Conservation (phyloP, 176 grass and related monocot genomes). For the Elymus sibiricus region DNA sequence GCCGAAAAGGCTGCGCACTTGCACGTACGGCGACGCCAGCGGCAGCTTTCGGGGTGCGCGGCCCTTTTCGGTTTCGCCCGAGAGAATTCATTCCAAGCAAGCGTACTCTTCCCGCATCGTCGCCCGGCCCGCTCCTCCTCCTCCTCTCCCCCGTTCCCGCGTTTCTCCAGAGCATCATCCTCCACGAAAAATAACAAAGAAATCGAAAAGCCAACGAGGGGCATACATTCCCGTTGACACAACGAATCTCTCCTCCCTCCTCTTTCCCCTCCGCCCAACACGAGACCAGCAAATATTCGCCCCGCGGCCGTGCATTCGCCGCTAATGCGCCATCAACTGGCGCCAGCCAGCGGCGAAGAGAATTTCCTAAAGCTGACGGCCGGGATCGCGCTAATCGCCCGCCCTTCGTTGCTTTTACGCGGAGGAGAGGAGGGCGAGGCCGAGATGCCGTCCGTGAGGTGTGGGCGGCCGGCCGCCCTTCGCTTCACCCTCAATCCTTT, state of each 20-base stretch:
- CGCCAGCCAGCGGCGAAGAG: not conserved
- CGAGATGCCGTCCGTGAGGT: conserved; percentile 55
- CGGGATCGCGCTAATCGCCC: conserved; percentile 6
- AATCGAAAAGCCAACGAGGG: conserved; percentile 3
- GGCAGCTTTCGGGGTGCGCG: conserved; percentile 7
- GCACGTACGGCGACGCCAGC: conserved; percentile 7
- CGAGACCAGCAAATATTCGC: conserved; percentile 32
- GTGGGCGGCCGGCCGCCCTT: conserved; percentile 33
- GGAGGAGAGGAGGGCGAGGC: not conserved
- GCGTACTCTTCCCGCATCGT: conserved; percentile 52
- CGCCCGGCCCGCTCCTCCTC: not conserved
- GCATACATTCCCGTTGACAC: conserved; percentile 55
- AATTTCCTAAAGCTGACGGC: conserved; percentile 11
- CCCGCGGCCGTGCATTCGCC: conserved; percentile 6
- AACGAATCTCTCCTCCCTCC: conserved; percentile 49
- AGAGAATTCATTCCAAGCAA: conserved; percentile 35
- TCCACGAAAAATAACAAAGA: not conserved
- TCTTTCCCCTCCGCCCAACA: conserved; percentile 1
- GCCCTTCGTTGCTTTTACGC: conserved; percentile 36
- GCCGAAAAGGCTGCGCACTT: not conserved
- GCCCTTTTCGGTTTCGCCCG: not conserved
- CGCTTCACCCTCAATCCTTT: conserved; percentile 58
- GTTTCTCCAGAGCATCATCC: not conserved
- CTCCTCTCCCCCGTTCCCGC: not conserved
- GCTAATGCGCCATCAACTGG: conserved; percentile 40